phyloP scores from a whole-genome alignment of 768 basidiomycete species.

The Suillus paluster region DNA sequence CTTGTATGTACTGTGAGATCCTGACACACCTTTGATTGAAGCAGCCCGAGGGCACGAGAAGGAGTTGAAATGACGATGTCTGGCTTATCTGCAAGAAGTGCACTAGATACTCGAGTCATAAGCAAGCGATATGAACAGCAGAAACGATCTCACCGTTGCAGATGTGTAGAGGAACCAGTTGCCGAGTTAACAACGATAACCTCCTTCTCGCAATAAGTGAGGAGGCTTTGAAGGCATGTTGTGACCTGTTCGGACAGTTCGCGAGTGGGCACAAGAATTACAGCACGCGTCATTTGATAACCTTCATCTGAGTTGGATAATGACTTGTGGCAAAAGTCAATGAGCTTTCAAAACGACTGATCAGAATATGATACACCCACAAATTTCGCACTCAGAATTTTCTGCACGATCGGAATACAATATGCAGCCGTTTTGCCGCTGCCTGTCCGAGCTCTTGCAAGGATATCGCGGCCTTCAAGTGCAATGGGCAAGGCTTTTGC shows the following conservation, averaged over 20 bases:
- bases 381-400: conserved; percentile 78
- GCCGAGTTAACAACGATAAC: conserved; percentile 78
- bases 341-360: background rate
- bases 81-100: conserved; percentile 68
- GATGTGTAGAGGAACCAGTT: conserved; percentile 66
- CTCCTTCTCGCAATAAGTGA: conserved; percentile 80
- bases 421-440: conserved; percentile 98
- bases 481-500: conserved; percentile 91
- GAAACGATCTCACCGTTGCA: conserved; percentile 61
- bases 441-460: conserved; percentile 93
- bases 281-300: conserved; percentile 66
- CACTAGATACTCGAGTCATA: conserved; percentile 35
- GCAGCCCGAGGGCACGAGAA: conserved; percentile 64
- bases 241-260: conserved; percentile 93
- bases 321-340: conserved; percentile 32
- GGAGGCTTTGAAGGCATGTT: conserved; percentile 62
- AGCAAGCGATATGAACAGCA: background rate
- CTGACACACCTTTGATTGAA: conserved; percentile 66
- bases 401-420: conserved; percentile 88
- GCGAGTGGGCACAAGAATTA: conserved; percentile 88
- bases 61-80: conserved; percentile 85
- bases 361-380: conserved; percentile 48
- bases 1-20: background rate
- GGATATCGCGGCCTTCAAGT: conserved; percentile 85
- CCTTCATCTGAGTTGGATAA: conserved; percentile 43